These are phyloP conservation scores for Miamiensis avidus DNA, from an alignment of 169 alveolate species.

Conservation along the genomic window DNA sequence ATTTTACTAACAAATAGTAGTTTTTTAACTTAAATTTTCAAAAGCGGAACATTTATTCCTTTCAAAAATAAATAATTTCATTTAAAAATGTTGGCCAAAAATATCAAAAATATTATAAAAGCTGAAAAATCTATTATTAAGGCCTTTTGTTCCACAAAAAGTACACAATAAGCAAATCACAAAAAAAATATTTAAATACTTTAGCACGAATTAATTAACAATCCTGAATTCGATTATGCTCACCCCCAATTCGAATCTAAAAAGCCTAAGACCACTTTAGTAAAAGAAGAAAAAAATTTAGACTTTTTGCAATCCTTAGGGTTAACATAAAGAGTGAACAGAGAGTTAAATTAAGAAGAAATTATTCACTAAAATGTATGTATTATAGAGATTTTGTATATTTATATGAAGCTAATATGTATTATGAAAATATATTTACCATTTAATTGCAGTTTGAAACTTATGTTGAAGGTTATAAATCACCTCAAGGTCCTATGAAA, in stretches of 20 bases:
- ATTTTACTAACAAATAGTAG: too few relatives aligned
- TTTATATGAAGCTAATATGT: not conserved
- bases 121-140: too few relatives aligned
- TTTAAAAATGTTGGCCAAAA: too few relatives aligned
- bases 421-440: too few relatives aligned
- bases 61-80: too few relatives aligned
- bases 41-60: too few relatives aligned
- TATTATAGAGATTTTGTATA: not conserved
- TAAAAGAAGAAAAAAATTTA: constrained; percentile 25
- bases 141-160: too few relatives aligned
- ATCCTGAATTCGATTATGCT: constrained; percentile 46
- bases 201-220: constrained; percentile 36
- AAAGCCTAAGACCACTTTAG: constrained; percentile 42
- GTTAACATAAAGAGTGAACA: constrained; percentile 16
- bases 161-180: not conserved
- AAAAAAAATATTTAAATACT: constrained; percentile 16
- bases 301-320: constrained; percentile 32
- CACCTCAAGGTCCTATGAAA: constrained; percentile 63
- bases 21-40: too few relatives aligned
- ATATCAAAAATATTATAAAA: too few relatives aligned
- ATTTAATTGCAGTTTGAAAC: constrained; percentile 36
- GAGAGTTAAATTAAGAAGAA: constrained; percentile 16
- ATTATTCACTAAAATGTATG: constrained; percentile 33
- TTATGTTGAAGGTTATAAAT: constrained; percentile 60
- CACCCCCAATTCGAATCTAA: constrained; percentile 32